These are phyloP conservation scores for Stellera chamaejasme DNA, from an alignment of 345 rosid species.

Conservation along the genomic window DNA sequence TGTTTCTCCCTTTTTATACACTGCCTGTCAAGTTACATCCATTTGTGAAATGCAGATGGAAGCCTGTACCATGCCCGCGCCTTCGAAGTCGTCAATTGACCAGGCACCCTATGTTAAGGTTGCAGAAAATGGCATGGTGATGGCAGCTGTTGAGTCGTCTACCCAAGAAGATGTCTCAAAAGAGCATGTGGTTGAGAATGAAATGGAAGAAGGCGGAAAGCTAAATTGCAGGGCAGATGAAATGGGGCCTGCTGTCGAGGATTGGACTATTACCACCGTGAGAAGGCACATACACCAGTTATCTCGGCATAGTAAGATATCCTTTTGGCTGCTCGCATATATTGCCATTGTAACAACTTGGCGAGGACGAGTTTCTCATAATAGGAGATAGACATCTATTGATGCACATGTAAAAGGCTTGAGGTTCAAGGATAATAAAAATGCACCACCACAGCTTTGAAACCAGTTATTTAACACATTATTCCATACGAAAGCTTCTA, in stretches of 20 bases:
- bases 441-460: too few relatives aligned
- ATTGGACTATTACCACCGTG: slow-evolving; percentile 14
- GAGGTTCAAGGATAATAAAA: too few relatives aligned
- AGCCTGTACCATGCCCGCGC: slow-evolving; percentile 6
- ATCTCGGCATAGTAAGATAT: slow-evolving; percentile 18
- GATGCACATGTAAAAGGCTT: too few relatives aligned
- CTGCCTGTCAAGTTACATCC: too few relatives aligned
- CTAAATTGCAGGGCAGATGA: slow-evolving; percentile 2
- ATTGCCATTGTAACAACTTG: slow-evolving; percentile 31
- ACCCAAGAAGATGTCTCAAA: slow-evolving; percentile 6
- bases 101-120: slow-evolving; percentile 32
- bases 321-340: slow-evolving; percentile 32
- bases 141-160: slow-evolving; percentile 18
- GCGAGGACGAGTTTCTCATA: slow-evolving; percentile 16
- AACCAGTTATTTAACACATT: too few relatives aligned
- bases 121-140: slow-evolving; percentile 31
- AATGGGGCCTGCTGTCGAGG: slow-evolving; percentile 10
- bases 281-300: slow-evolving; percentile 22
- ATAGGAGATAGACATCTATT: too few relatives aligned
- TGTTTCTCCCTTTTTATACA: too few relatives aligned
- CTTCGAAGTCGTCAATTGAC: slow-evolving; percentile 22
- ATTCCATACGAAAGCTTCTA: too few relatives aligned
- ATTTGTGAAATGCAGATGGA: slow-evolving; percentile 13
- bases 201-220: slow-evolving; percentile 7
- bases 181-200: slow-evolving; percentile 1